Evolutionary conservation across 1,284 basidiomycete genomes (phyloP).

Genomic region (Clitocybe nebularis): DNA sequence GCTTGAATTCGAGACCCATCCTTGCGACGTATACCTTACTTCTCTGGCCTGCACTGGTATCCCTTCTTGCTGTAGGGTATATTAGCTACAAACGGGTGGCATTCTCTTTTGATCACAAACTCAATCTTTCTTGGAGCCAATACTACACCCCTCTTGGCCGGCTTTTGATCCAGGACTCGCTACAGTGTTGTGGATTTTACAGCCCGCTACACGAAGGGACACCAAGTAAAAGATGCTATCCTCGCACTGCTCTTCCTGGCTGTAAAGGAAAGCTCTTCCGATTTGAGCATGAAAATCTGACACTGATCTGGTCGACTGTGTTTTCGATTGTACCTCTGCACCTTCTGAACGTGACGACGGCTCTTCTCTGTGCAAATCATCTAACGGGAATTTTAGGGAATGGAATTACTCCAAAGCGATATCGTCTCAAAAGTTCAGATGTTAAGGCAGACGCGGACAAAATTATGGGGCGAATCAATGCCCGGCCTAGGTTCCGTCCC

Average conservation of each 20-base stretch:
- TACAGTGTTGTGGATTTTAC: constrained; percentile 74
- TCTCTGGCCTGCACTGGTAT: constrained; percentile 64
- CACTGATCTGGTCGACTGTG: constrained; percentile 51
- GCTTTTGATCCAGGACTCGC: constrained; percentile 61
- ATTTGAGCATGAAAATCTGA: constrained; percentile 56
- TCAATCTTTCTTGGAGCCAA: constrained; percentile 70
- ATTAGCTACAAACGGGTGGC: constrained; percentile 64
- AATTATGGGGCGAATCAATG: constrained; percentile 19
- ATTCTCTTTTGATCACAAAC: constrained; percentile 70
- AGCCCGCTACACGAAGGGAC: constrained; percentile 62
- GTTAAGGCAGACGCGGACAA: constrained; percentile 36
- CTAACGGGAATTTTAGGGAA: constrained; percentile 69
- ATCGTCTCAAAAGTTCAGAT: constrained; percentile 52
- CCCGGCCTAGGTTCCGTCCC: background rate
- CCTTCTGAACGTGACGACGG: constrained; percentile 57
- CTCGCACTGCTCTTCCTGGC: constrained; percentile 62
- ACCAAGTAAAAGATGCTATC: constrained; percentile 59
- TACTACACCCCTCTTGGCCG: constrained; percentile 57
- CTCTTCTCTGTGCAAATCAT: constrained; percentile 71
- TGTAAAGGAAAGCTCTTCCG: constrained; percentile 65
- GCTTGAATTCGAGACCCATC: constrained; percentile 73
- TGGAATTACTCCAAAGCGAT: constrained; percentile 64
- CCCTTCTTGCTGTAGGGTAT: constrained; percentile 68
- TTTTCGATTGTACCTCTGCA: constrained; percentile 68
- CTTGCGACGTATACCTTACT: constrained; percentile 69